phyloP scores from a whole-genome alignment of 805 yeast species.

The Wickerhamiella azyma region DNA sequence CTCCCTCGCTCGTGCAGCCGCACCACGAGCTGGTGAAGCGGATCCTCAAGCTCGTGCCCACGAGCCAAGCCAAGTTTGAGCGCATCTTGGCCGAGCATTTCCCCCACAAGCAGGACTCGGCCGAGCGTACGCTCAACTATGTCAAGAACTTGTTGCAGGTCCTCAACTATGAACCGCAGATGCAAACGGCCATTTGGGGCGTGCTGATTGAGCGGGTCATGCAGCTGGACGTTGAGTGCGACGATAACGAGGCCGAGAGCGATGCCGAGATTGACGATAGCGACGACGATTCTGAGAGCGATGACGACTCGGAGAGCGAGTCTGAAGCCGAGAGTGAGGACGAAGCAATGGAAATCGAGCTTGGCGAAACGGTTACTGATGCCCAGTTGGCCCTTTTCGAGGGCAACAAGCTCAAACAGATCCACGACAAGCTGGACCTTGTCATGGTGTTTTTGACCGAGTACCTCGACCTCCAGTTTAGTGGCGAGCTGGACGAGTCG shows the following conservation, averaged over 20 bases:
- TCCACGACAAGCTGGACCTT: slow-evolving; percentile 59
- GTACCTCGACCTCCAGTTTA: slow-evolving; percentile 36
- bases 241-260: slow-evolving; percentile 58
- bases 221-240: slow-evolving; percentile 82
- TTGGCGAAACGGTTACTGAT: slow-evolving; percentile 25
- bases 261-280: slow-evolving; percentile 32
- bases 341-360: slow-evolving; percentile 15
- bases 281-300: slow-evolving; percentile 25
- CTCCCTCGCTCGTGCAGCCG: slow-evolving; percentile 24
- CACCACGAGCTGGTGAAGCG: slow-evolving; percentile 56
- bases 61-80: slow-evolving; percentile 56
- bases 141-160: slow-evolving; percentile 48
- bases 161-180: slow-evolving; percentile 59
- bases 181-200: slow-evolving; percentile 66
- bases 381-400: slow-evolving; percentile 30
- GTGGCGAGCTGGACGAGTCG: slow-evolving; percentile 41
- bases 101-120: slow-evolving; percentile 64
- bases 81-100: slow-evolving; percentile 43
- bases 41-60: slow-evolving; percentile 64
- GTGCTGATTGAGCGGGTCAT: slow-evolving; percentile 66
- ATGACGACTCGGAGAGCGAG: slow-evolving; percentile 20
- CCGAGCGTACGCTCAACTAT: slow-evolving; percentile 34
- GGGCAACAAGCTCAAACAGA: slow-evolving; percentile 34
- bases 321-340: not conserved
- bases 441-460: slow-evolving; percentile 46